Evolutionary conservation across 1,139 yeast species (phyloP).

Genomic region (Sugiyamaella grinbergsii): DNA sequence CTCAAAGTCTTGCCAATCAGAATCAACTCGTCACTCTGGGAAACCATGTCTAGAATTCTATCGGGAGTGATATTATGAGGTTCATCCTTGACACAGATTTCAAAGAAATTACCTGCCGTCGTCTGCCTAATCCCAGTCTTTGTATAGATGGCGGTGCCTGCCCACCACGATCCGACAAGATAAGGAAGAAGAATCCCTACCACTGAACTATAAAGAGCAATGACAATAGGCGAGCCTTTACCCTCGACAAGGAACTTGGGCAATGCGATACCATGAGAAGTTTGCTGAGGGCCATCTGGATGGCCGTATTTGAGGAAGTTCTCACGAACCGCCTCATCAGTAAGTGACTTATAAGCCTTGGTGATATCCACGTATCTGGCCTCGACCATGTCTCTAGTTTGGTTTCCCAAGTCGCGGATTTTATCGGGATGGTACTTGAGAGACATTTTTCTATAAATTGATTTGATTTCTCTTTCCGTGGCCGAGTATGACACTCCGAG

Average conservation of each 20-base stretch:
- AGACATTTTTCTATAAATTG: constrained; percentile 82
- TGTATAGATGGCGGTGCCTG: constrained; percentile 74
- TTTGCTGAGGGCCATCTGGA: constrained; percentile 96
- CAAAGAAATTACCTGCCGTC: constrained; percentile 70
- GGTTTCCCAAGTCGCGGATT: constrained; percentile 55
- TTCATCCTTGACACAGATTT: constrained; percentile 65
- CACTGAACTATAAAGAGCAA: constrained; percentile 66
- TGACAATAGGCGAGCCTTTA: constrained; percentile 65
- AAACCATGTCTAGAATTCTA: constrained; percentile 60
- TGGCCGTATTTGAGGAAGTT: constrained; percentile 89
- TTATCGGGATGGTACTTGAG: constrained; percentile 94
- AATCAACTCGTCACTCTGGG: constrained; percentile 62
- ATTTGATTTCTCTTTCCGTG: constrained; percentile 73
- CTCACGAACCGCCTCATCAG: constrained; percentile 83
- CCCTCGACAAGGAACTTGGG: constrained; percentile 93
- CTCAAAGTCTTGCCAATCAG: constrained; percentile 46
- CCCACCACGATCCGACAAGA: constrained; percentile 89
- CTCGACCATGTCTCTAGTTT: constrained; percentile 68
- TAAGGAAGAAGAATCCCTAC: constrained; percentile 80
- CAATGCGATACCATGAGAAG: constrained; percentile 94
- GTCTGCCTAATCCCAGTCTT: constrained; percentile 79
- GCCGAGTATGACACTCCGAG: constrained; percentile 74
- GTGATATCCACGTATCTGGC: constrained; percentile 78
- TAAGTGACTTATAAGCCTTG: constrained; percentile 91
- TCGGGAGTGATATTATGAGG: constrained; percentile 62